Base-by-base conservation (phyloP, 2,329 filamentous ascomycete species). In the Chaetomiaceae sp. region DNA sequence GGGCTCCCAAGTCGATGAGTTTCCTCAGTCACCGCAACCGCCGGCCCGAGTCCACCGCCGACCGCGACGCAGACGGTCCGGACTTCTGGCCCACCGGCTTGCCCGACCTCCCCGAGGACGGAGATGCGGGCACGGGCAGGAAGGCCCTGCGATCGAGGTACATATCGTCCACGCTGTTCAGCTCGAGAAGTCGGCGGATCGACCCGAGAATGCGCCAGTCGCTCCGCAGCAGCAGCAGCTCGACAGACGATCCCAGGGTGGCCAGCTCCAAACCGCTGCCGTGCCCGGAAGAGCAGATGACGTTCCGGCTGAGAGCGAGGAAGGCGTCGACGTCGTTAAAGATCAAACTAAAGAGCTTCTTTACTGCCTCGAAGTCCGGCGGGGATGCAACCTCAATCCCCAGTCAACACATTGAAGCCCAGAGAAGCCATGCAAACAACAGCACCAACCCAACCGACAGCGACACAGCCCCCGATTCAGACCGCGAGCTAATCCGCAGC, bases 281-380 rank as follows among this genome's bases (percentile, higher is more conserved):
- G 8, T 50, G 53, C 24, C 7, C 47, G 5, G 33, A 50, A 3
- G 66, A 63, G 30, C 58, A 67, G 17, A 60, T 60, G 4, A 63
- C 63, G 4, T 55, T 82, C 22, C 72, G 69, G 37, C 65, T 67
- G 24, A 80, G 74, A 41, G 76, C 78, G 10, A 72, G 83, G 19
- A 81, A 79, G 26, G 76, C 81, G 12, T 86, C 84, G 0, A 73
- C 70, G 14, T 76, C 74, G 0, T 57, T 88, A 32, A 84, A 74
- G 56, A 74, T 70, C 38, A 85, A 73, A 48, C 56, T 88, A 49
- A 83, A 74, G 60, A 74, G 64, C 30, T 67, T 83, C 0, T 80
- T 85, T 52, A 68, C 68, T 20, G 63, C 70, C 15, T 53, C 55
- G 7, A 67, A 63, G 58, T 64, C 68, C 1, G 62, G 65, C 5